Evolutionary conservation across 148 eudicot species (phyloP).

Genomic region (Rheum nobile): DNA sequence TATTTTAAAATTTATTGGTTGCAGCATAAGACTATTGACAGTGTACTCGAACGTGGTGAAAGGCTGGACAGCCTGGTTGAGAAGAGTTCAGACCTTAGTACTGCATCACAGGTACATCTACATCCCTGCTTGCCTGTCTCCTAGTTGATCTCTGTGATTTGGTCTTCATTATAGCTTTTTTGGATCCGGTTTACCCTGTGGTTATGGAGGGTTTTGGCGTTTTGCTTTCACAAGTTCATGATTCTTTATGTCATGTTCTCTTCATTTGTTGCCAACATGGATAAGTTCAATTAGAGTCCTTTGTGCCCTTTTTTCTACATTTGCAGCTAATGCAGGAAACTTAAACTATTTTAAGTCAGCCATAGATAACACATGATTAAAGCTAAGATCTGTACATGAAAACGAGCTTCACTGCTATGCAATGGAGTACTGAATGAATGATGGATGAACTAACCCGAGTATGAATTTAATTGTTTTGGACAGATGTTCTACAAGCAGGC

Average conservation of each 20-base stretch:
- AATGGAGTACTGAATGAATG: background rate
- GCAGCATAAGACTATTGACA: slow-evolving; percentile 92
- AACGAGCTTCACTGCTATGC: background rate
- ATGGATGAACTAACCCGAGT: background rate
- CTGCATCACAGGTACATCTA: slow-evolving; percentile 78
- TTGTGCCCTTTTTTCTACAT: no score
- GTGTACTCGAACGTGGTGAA: slow-evolving; percentile 90
- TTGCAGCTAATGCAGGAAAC: no score
- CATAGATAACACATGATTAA: background rate
- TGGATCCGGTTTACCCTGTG: background rate
- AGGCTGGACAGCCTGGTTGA: slow-evolving; percentile 91
- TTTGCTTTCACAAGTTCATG: background rate
- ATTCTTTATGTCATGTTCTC: background rate
- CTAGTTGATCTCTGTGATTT: background rate
- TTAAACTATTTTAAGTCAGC: no score
- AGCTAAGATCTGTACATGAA: background rate
- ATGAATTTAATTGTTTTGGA: background rate
- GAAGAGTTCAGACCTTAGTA: slow-evolving; percentile 93
- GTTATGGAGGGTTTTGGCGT: background rate
- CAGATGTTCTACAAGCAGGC: slow-evolving; percentile 15
- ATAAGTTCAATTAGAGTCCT: background rate
- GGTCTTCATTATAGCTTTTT: background rate
- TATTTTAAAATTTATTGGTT: background rate
- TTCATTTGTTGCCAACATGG: background rate
- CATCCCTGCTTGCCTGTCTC: background rate